Percentiles rank a stretch among this genome's conserved stretches.
Evolutionary conservation across 441 rosid genomes (phyloP).

Genomic region (Erysimum cheiri): DNA sequence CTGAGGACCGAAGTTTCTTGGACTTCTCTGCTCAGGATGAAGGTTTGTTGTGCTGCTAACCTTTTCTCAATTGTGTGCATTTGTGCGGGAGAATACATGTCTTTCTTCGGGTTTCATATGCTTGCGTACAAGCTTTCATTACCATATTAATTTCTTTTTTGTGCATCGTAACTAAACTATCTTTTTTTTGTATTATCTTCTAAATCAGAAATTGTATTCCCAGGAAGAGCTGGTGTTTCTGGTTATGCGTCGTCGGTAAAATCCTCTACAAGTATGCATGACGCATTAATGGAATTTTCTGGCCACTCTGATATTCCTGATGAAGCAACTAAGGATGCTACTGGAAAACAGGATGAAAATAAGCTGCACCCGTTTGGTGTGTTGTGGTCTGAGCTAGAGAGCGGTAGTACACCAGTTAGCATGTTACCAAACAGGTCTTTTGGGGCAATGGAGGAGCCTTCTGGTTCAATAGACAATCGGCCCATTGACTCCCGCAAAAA

Average conservation of each 20-base stretch:
- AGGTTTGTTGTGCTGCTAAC: conserved; percentile 53
- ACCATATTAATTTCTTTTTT: neutral
- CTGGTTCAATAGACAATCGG: conserved; percentile 58
- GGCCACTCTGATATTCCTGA: conserved; percentile 50
- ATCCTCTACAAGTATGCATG: conserved; percentile 50
- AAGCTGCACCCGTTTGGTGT: conserved; percentile 85
- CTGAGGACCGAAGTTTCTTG: conserved; percentile 57
- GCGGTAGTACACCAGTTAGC: conserved; percentile 51
- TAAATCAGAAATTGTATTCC: conserved; percentile 68
- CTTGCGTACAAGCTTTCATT: conserved; percentile 7
- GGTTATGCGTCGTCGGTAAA: conserved; percentile 50
- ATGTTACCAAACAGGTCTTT: conserved; percentile 55
- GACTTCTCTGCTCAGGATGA: conserved; percentile 67
- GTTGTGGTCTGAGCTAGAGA: conserved; percentile 86
- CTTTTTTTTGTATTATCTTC: neutral
- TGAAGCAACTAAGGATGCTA: conserved; percentile 50
- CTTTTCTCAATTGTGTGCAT: conserved; percentile 18
- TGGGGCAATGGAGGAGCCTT: conserved; percentile 53
- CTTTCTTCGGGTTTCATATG: conserved; percentile 7
- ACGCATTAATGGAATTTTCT: conserved; percentile 43
- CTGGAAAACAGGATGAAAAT: conserved; percentile 55
- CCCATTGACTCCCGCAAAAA: conserved; percentile 59
- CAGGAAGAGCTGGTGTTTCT: conserved; percentile 72
- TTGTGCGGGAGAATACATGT: neutral
- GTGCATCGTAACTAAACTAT: conserved; percentile 6